Base-by-base conservation (phyloP, 2,329 filamentous ascomycete genomes). In the Nannizzia gypsea region DNA sequence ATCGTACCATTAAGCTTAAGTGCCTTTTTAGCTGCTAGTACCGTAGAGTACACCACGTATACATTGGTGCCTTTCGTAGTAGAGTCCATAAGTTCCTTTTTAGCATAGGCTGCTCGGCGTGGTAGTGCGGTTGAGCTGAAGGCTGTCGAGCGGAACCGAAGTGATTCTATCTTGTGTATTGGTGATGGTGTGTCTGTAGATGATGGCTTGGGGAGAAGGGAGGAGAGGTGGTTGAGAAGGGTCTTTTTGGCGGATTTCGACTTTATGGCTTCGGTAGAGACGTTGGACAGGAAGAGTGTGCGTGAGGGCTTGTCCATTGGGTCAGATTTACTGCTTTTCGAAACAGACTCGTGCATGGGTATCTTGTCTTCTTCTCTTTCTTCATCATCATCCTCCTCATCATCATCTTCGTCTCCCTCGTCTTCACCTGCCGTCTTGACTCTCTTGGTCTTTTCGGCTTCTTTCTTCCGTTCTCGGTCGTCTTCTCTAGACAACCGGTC, bases 11-110 rank as follows among this genome's bases (percentile, higher is more conserved):
- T 99, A 44, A 99, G 82, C 42, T 82, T 81, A 64, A 83, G 79
- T 1, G 91, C 91, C 66, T 86, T 83, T 59, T 89, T 84, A 11
- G 90, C 90, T 2, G 88, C 89, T 6, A 83, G 77, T 0, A 83
- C 74, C 1, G 88, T 89, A 48, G 84, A 87, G 76, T 93, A 96
- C 56, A 99, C 90, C 31, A 82, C 89, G 70, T 99, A 99, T 54
- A 93, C 93, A 71, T 99, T 96, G 61, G 91, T 90, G 63, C 88
- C 95, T 68, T 89, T 89, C 0, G 92, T 93, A 1, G 95, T 99
- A 20, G 89, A 84, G 62, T 89, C 86, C 86, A 96, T 92, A 61
- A 97, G 79, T 24, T 90, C 86, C 71, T 91, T 90, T 67, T 89
- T 95, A 63, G 92, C 93, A 72, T 85, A 97, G 24, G 93, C 88